Percentiles rank a stretch among this genome's conserved stretches.
phyloP scores from a whole-genome alignment of 257 asterid genomes.

The Linderniella brevidens region DNA sequence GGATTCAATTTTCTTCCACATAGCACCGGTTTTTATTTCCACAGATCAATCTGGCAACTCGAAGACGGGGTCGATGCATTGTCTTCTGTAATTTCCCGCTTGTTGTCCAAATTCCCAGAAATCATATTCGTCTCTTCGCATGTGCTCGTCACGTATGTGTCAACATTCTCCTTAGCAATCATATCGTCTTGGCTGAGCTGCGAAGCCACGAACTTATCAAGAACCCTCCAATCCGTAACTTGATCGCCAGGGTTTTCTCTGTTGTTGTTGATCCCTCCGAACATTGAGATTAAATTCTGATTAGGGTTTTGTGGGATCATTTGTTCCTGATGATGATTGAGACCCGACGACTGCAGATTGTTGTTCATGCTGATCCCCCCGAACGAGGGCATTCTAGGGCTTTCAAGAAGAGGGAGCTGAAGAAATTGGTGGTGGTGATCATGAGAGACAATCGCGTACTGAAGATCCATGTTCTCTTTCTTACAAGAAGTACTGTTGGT shows the following conservation, averaged over 20 bases:
- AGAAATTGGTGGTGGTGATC: conserved; percentile 18
- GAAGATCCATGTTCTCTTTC: conserved; percentile 31
- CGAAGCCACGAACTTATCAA: conserved; percentile 76
- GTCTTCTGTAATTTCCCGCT: conserved; percentile 16
- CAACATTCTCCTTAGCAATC: conserved; percentile 18
- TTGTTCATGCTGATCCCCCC: no score
- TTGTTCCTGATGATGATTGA: no score
- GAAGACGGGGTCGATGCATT: conserved; percentile 27
- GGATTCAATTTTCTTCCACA: not conserved
- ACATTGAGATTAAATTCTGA: conserved; percentile 12
- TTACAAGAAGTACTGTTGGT: conserved; percentile 20
- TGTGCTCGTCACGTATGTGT: conserved; percentile 9
- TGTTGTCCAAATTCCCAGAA: conserved; percentile 11
- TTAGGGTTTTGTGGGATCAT: conserved; percentile 12
- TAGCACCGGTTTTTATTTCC: conserved; percentile 24
- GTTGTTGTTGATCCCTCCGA: not conserved
- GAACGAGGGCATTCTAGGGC: conserved; percentile 24
- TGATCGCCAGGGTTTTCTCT: conserved; percentile 19
- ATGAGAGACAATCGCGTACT: conserved; percentile 17
- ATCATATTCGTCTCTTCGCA: conserved; percentile 17
- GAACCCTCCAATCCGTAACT: conserved; percentile 65
- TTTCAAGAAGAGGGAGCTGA: conserved; percentile 55
- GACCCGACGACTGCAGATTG: no score
- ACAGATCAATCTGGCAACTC: conserved; percentile 25
- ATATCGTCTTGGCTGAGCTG: conserved; percentile 63